phyloP scores from a whole-genome alignment of 140 eudicot genomes.

The Stevia rebaudiana region DNA sequence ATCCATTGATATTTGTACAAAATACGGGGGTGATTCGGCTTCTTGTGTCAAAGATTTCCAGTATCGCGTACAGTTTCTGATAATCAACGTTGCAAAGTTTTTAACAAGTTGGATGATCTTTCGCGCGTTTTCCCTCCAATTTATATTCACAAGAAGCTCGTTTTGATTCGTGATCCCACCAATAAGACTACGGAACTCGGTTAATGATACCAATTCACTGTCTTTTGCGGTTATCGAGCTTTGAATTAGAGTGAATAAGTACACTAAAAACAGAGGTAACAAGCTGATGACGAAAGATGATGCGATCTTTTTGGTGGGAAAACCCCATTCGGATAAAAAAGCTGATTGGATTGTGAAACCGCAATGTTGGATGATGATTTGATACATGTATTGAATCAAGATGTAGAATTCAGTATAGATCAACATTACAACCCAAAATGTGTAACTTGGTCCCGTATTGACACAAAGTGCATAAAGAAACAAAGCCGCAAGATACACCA shows the following conservation, averaged over 20 bases:
- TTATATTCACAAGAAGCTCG: conserved; percentile 24
- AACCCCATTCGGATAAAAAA: conserved; percentile 48
- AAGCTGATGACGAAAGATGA: conserved; percentile 54
- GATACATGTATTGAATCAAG: conserved; percentile 56
- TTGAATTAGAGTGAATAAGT: conserved; percentile 57
- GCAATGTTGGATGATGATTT: conserved; percentile 62
- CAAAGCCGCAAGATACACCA: conserved; percentile 65
- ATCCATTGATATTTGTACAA: conserved; percentile 60
- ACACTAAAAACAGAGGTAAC: conserved; percentile 58
- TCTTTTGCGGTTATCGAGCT: conserved; percentile 59
- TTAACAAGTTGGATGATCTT: conserved; percentile 18
- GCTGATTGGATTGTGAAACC: conserved; percentile 42
- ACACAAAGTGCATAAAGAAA: conserved; percentile 62
- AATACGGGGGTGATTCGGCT: conserved; percentile 75
- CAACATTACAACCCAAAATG: conserved; percentile 58
- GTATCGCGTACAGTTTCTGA: conserved; percentile 43
- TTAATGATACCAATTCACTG: conserved; percentile 47
- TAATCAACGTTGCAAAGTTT: conserved; percentile 14
- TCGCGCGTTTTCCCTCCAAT: conserved; percentile 31
- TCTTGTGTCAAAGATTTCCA: conserved; percentile 67
- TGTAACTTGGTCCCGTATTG: conserved; percentile 58
- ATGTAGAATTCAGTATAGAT: conserved; percentile 52
- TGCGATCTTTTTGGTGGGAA: conserved; percentile 37
- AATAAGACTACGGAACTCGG: conserved; percentile 46
- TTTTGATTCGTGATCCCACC: conserved; percentile 17